Evolutionary conservation across 306 rosid genomes (phyloP), one percentile per base, ranked within the genome.

Genomic region (Malus sieversii): DNA sequence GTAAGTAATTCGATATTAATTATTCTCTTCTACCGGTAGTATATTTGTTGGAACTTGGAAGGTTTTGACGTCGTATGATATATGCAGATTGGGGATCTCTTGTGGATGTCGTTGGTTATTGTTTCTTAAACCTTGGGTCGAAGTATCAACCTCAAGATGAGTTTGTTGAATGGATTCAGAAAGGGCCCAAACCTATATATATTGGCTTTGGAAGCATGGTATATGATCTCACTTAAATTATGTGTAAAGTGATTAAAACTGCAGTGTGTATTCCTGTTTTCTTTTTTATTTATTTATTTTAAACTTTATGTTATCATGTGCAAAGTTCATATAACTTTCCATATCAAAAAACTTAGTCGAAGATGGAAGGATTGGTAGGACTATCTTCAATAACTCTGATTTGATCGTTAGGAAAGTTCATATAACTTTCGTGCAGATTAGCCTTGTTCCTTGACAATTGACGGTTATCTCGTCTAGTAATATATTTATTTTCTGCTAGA

Each of bases 141-240:
- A 87, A 90, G 84, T 89, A 92, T 84, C 87, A 86, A 81, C 96
- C 98, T 52, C 90, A 77, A 52, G 92, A 95, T 42, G 82, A 89
- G 48, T 87, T 90, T 82, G 79, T 89, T 53, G 89, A 83, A 2
- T 95, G 99, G 97, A 90, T 95, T 86, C 30, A 80, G 51, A 87
- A 87, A 67, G 97, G 97, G 79, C 76, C 88, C 5, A 89, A 88
- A 76, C 99, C 99, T 38, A 66, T 95, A 77, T 95, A 92, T 84
- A 83, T 95, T 76, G 99, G 99, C 62, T 95, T 95, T 81, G 99
- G 99, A 44, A 95, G 99, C 91, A 95, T 95, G 97, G 99, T 95
- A 92, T 58, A 58, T 78, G 81, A 74, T 77, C 79, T 78, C 55
- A 73, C 80, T 71, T 67, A 52, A 64, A 13, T 71, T 44, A 53